Evolutionary conservation across 176 grass and related monocot species (phyloP).

Genomic region (Carex parvula): DNA sequence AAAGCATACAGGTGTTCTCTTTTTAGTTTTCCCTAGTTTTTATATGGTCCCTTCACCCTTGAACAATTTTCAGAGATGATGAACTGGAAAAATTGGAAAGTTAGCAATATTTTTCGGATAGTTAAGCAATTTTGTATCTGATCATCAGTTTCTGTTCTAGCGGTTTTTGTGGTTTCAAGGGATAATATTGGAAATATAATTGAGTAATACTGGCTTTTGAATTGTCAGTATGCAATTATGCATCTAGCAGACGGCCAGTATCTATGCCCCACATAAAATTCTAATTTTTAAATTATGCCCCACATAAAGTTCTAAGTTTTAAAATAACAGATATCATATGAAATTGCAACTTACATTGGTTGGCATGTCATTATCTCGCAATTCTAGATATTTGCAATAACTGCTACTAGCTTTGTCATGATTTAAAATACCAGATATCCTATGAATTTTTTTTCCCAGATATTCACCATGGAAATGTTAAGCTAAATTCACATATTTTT

Average conservation of each 20-base stretch:
- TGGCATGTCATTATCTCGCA: constrained; percentile 10
- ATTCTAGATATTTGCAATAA: not conserved
- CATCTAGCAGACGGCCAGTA: not conserved
- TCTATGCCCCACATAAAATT: not conserved
- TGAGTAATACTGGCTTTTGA: not conserved
- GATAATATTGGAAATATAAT: not conserved
- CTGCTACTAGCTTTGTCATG: not conserved
- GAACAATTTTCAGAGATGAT: constrained; percentile 2
- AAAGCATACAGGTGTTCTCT: not conserved
- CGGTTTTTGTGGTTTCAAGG: not conserved
- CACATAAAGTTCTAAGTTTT: not conserved
- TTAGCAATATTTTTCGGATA: not conserved
- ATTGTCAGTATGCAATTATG: not conserved
- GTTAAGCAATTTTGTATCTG: not conserved
- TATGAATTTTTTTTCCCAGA: not conserved
- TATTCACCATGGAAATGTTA: not conserved
- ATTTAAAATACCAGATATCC: not conserved
- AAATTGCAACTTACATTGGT: constrained; percentile 1
- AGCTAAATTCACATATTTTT: not conserved
- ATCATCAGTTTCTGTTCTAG: not conserved
- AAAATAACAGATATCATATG: not conserved
- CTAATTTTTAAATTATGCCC: not conserved
- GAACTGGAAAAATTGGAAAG: not conserved
- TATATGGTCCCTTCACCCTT: not conserved
- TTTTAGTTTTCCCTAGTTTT: not conserved